These are phyloP conservation scores for Trametes sp. DNA, from an alignment of 1,284 basidiomycete species.

Conservation along the genomic window DNA sequence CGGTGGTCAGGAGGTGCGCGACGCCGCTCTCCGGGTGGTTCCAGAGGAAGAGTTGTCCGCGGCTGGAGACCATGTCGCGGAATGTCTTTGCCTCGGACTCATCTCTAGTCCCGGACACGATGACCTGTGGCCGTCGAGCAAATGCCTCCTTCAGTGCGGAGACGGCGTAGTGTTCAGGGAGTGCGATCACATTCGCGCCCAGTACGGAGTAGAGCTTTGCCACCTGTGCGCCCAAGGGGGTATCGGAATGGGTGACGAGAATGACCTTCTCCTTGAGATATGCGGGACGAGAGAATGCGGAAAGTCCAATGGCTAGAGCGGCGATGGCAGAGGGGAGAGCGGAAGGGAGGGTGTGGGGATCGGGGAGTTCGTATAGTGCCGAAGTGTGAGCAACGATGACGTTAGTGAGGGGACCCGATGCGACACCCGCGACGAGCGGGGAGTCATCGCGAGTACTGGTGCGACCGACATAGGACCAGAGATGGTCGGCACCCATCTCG, in stretches of 20 bases:
- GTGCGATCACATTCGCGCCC: constrained; percentile 6
- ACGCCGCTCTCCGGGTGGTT: constrained; percentile 20
- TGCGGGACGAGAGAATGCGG: constrained; percentile 14
- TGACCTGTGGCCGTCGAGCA: constrained; percentile 12
- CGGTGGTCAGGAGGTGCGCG: constrained; percentile 5
- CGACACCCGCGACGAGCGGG: constrained; percentile 21
- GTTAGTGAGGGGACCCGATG: constrained; percentile 17
- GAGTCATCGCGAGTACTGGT: constrained; percentile 1
- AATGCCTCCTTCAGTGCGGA: constrained; percentile 11
- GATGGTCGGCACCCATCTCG: constrained; percentile 1
- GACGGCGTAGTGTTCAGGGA: neutral
- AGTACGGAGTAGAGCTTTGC: constrained; percentile 4
- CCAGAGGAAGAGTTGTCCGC: constrained; percentile 25
- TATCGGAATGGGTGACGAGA: constrained; percentile 21
- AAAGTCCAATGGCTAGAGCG: neutral
- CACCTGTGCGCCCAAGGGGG: constrained; percentile 14
- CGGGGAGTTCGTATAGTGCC: neutral
- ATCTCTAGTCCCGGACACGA: constrained; percentile 26
- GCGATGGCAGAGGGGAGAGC: neutral
- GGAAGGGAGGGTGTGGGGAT: neutral
- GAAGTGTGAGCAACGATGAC: constrained; percentile 18
- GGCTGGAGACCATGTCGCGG: neutral
- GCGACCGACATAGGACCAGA: constrained; percentile 25
- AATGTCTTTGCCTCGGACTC: constrained; percentile 6
- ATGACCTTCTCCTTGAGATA: constrained; percentile 18